These are phyloP conservation scores for Galerina marginata DNA, from an alignment of 768 basidiomycete genomes.

Conservation along the genomic window DNA sequence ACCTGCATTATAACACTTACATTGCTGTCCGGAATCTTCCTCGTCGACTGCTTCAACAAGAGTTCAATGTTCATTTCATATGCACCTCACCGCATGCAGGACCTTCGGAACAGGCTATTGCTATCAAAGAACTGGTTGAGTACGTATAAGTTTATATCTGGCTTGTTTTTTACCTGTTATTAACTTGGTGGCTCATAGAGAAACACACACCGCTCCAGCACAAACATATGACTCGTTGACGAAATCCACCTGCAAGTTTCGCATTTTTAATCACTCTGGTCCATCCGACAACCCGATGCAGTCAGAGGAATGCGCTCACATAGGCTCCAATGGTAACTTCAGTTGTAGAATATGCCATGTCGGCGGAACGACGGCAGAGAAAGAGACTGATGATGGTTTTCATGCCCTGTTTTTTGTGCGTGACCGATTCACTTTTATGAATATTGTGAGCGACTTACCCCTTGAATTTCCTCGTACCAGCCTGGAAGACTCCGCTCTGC, in stretches of 20 bases:
- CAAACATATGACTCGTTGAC: constrained; percentile 24
- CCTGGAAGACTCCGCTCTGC: constrained; percentile 26
- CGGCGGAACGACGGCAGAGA: constrained; percentile 39
- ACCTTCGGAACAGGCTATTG: constrained; percentile 41
- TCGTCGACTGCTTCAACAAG: constrained; percentile 36
- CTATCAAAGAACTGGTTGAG: constrained; percentile 35
- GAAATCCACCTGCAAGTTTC: constrained; percentile 14
- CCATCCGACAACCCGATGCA: constrained; percentile 47
- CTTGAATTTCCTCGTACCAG: constrained; percentile 16
- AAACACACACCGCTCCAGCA: constrained; percentile 37
- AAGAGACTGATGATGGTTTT: constrained; percentile 39
- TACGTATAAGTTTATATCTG: constrained; percentile 20
- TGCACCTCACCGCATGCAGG: constrained; percentile 43
- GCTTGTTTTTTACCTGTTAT: neutral
- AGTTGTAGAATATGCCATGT: constrained; percentile 45
- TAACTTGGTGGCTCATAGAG: constrained; percentile 32
- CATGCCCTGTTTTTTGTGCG: constrained; percentile 35
- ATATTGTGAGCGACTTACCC: neutral
- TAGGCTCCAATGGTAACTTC: constrained; percentile 43
- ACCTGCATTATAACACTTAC: constrained; percentile 50
- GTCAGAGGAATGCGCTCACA: constrained; percentile 42
- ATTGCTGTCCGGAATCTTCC: constrained; percentile 42
- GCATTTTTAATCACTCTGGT: constrained; percentile 30
- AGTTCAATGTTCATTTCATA: constrained; percentile 43
- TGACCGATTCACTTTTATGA: neutral